Evolutionary conservation across 768 basidiomycete genomes (phyloP), one percentile per base, ranked within the genome.

Genomic region (Boletus eberwhitei): DNA sequence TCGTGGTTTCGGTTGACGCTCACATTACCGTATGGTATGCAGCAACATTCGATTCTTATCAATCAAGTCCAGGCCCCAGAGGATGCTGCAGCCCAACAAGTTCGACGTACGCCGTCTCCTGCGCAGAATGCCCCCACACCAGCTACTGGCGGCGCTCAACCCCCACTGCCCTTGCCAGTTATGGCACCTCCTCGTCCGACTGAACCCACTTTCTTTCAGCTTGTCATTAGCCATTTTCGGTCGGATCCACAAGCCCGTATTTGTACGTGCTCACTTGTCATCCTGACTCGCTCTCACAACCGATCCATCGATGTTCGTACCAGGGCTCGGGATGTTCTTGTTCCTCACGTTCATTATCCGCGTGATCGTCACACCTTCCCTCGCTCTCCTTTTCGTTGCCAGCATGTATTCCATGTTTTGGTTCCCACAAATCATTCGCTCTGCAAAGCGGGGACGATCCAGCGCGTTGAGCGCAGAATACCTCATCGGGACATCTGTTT

Each of bases 31-130:
- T 22, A 3, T 44, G 29, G 11, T 48, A 37, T 55, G 8, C 46
- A 96, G 93, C 88, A 93, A 86, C 93, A 92, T 63, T 81, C 86
- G 0, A 82, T 87, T 35, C 75, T 92, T 17, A 82, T 94, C 5
- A 83, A 88, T 58, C 87, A 91, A 60, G 84, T 94, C 19, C 93
- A 95, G 76, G 81, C 84, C 1, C 88, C 89, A 8, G 90, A 92
- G 66, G 80, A 85, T 57, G 71, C 71, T 12, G 66, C 68, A 8
- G 55, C 72, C n/a, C 62, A 73, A n/a, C 48, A 69, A 44, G 55
- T 70, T 29, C 61, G 64, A 26, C 61, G 41, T 13, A 14, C 52
- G 2, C 48, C 57, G 11, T 19, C 62, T 14, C 53, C 58, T 35
- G 32, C 41, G 4, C 58, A 42, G 40, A 56, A 37, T 54, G 2